A percentile compares a stretch with the other conserved stretches of the same genome.
These are phyloP conservation scores for Geoglossum cookeanum DNA, from an alignment of 2,329 filamentous ascomycete genomes.

Conservation along the genomic window DNA sequence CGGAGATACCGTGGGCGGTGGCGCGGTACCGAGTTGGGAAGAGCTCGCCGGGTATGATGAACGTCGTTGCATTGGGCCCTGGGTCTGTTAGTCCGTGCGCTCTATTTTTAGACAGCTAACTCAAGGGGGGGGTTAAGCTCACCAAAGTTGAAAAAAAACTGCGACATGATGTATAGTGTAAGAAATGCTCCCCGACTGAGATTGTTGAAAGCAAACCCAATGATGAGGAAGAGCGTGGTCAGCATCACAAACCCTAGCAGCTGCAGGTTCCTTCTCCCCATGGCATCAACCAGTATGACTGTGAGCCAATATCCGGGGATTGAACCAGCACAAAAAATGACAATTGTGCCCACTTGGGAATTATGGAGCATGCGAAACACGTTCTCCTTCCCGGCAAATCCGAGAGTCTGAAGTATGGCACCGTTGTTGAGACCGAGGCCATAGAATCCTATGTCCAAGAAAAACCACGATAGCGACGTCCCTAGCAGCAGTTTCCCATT, in stretches of 20 bases:
- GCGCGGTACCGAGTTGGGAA: slow-evolving; percentile 36
- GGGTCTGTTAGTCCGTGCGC: neutral
- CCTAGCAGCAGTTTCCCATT: slow-evolving; percentile 54
- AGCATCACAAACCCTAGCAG: slow-evolving; percentile 31
- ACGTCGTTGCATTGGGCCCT: slow-evolving; percentile 17
- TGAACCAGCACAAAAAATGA: slow-evolving; percentile 58
- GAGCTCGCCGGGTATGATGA: slow-evolving; percentile 34
- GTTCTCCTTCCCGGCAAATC: slow-evolving; percentile 42
- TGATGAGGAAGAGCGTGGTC: slow-evolving; percentile 29
- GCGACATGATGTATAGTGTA: slow-evolving; percentile 26
- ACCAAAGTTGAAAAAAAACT: slow-evolving; percentile 35
- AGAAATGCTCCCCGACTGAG: slow-evolving; percentile 24
- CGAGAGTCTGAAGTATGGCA: slow-evolving; percentile 50
- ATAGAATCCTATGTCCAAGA: slow-evolving; percentile 50
- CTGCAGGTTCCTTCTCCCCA: slow-evolving; percentile 65
- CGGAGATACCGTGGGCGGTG: slow-evolving; percentile 33
- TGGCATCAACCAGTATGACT: slow-evolving; percentile 50
- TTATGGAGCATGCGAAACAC: slow-evolving; percentile 55
- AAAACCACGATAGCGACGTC: slow-evolving; percentile 70
- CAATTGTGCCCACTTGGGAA: slow-evolving; percentile 61
- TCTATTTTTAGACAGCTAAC: neutral
- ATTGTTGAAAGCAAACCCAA: slow-evolving; percentile 28
- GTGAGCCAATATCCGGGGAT: slow-evolving; percentile 72
- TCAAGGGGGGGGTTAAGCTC: slow-evolving; percentile 17
- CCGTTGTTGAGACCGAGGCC: slow-evolving; percentile 59